phyloP scores from a whole-genome alignment of 2,329 filamentous ascomycete genomes.

The Fusarium burgessii region DNA sequence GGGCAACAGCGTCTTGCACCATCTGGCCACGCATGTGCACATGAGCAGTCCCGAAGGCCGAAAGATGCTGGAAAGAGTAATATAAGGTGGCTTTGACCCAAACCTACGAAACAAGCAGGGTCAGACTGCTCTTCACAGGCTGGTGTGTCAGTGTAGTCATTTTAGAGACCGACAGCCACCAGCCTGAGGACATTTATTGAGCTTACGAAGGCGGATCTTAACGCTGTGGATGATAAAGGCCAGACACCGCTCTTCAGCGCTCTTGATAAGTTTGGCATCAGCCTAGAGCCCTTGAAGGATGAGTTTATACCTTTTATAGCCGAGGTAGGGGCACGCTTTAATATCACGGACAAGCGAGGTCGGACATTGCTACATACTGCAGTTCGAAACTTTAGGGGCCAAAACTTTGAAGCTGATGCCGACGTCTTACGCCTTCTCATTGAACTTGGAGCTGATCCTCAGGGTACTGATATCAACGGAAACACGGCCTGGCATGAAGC shows the following conservation, averaged over 20 bases:
- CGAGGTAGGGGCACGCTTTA: background rate
- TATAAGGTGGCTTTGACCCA: background rate
- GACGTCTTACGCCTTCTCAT: no score
- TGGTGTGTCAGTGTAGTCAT: background rate
- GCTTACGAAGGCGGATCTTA: background rate
- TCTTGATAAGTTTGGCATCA: background rate
- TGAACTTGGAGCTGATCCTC: no score
- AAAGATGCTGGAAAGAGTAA: background rate
- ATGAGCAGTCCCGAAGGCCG: no score
- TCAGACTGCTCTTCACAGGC: background rate
- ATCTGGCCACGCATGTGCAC: background rate
- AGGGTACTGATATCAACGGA: background rate
- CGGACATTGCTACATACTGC: background rate
- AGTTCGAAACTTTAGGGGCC: rapidly evolving
- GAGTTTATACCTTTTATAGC: background rate
- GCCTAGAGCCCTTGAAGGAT: background rate
- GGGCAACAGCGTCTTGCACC: background rate
- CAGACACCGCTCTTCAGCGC: background rate
- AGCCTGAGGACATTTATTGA: background rate
- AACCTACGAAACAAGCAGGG: background rate
- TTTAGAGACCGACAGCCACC: background rate
- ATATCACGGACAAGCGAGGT: background rate
- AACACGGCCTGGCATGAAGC: background rate
- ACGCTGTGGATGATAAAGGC: background rate
- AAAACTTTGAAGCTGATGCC: background rate